A percentile compares a stretch with the other conserved stretches of the same genome.
These are phyloP conservation scores for Castanopsis chinensis DNA, from an alignment of 306 rosid genomes.

Conservation along the genomic window DNA sequence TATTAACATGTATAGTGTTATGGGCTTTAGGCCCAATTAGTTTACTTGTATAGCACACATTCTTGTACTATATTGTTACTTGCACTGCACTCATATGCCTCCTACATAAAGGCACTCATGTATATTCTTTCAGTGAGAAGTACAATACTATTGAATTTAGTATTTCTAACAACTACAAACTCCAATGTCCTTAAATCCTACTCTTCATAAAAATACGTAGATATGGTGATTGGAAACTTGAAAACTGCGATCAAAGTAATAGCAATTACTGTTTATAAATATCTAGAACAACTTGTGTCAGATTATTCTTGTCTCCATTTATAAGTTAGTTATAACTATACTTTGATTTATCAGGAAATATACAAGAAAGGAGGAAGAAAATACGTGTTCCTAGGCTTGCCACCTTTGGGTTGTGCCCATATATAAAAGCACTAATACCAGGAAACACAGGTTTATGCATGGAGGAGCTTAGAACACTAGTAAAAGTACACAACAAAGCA, in stretches of 20 bases:
- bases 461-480: constrained; percentile 13
- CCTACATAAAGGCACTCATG: too few species aligned
- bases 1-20: too few species aligned
- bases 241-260: neutral
- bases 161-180: too few species aligned
- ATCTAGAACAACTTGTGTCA: too few species aligned
- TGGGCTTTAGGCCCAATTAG: too few species aligned
- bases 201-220: neutral
- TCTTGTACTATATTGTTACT: too few species aligned
- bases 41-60: too few species aligned
- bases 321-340: neutral
- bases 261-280: neutral
- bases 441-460: constrained; percentile 15
- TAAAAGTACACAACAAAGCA: constrained; percentile 25
- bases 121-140: too few species aligned
- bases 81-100: too few species aligned
- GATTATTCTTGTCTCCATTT: neutral
- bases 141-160: too few species aligned
- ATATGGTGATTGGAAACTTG: neutral
- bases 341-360: neutral
- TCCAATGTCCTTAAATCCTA: neutral
- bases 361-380: neutral
- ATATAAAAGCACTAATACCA: neutral
- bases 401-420: constrained; percentile 21
- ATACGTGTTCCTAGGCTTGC: constrained; percentile 8